Percentiles rank a stretch among this genome's conserved stretches.
Conservation (phyloP, 1,284 basidiomycete genomes). For the Pterulicium gracile region DNA sequence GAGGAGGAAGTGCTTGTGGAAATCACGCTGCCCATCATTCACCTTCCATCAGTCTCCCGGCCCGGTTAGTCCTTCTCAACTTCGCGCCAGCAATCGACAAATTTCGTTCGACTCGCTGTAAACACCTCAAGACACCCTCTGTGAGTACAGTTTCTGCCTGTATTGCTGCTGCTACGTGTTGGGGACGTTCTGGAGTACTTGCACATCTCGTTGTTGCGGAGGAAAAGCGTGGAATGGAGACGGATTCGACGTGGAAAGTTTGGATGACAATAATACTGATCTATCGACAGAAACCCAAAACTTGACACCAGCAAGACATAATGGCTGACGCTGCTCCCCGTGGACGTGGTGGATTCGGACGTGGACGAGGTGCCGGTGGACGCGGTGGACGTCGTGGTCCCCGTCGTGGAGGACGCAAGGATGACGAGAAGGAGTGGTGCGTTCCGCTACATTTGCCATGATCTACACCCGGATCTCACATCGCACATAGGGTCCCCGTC, state of each 20-base stretch:
- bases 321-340: slow-evolving; percentile 73
- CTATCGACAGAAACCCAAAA: slow-evolving; percentile 3
- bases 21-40: too few relatives aligned
- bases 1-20: neutral
- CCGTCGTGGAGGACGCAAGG: slow-evolving; percentile 93
- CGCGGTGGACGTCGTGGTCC: slow-evolving; percentile 85
- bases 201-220: neutral
- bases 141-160: neutral
- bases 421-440: slow-evolving; percentile 99
- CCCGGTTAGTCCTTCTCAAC: too few relatives aligned
- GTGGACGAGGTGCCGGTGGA: slow-evolving; percentile 80
- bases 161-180: neutral
- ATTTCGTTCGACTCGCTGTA: neutral
- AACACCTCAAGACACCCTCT: neutral
- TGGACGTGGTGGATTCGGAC: slow-evolving; percentile 80
- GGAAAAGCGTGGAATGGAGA: neutral
- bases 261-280: neutral
- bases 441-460: slow-evolving; percentile 23
- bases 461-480: neutral
- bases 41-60: too few relatives aligned
- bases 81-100: too few relatives aligned
- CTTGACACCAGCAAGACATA: slow-evolving; percentile 15
- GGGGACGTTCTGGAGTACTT: neutral
- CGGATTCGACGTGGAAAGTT: neutral
- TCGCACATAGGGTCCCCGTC: slow-evolving; percentile 75